These are phyloP conservation scores for Mycena kentingensis DNA, from an alignment of 768 basidiomycete genomes.

Conservation along the genomic window DNA sequence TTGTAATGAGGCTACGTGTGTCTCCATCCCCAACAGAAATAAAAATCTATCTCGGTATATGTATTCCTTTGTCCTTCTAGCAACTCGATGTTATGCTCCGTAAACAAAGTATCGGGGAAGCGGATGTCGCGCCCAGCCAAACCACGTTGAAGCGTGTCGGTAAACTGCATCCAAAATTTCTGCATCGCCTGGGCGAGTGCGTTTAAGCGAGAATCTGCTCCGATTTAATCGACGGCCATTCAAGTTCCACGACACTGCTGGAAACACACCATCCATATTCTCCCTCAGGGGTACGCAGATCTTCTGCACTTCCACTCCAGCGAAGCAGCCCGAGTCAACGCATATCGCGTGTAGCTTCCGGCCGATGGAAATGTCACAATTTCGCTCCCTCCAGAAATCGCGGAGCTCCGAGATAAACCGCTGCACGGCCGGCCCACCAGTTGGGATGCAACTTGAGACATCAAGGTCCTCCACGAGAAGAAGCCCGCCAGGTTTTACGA, in stretches of 20 bases:
- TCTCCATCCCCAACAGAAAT: constrained; percentile 2
- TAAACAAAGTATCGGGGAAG: neutral
- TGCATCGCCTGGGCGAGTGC: neutral
- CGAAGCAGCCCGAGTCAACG: neutral
- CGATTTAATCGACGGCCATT: too few species aligned
- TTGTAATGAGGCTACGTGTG: too few species aligned
- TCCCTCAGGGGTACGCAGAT: neutral
- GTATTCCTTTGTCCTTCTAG: neutral
- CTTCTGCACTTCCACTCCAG: neutral
- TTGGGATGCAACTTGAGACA: neutral
- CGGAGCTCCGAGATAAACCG: neutral
- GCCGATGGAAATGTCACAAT: neutral
- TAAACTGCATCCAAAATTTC: neutral
- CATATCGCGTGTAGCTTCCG: neutral
- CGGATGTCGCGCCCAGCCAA: neutral
- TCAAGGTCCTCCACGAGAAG: constrained; percentile 7
- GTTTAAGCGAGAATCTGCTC: neutral
- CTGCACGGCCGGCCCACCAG: neutral
- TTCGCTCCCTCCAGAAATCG: neutral
- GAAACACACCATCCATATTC: neutral
- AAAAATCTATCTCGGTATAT: neutral
- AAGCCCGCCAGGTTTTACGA: constrained; percentile 7
- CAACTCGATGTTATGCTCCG: neutral
- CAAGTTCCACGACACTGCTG: neutral
- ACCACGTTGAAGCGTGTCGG: neutral